phyloP scores from a whole-genome alignment of 176 grass and related monocot genomes.

The Aechmea fasciata region DNA sequence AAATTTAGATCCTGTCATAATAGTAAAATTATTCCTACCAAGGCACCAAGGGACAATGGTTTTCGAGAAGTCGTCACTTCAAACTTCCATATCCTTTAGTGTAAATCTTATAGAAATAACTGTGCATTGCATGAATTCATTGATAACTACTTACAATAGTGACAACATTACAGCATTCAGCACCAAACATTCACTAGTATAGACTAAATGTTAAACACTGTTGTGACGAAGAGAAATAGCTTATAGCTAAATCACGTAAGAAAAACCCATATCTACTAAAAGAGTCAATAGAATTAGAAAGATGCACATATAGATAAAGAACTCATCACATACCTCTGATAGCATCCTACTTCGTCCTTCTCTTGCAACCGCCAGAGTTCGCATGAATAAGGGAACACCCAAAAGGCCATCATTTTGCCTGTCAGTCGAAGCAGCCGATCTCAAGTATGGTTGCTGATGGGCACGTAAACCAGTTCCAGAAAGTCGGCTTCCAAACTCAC shows the following conservation, averaged over 20 bases:
- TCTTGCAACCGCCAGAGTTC: constrained; percentile 15
- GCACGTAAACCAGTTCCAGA: constrained; percentile 10
- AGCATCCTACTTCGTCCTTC: constrained; percentile 19
- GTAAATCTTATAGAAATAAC: no score
- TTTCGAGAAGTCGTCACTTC: no score
- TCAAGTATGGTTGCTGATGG: constrained; percentile 16
- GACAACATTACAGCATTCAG: no score
- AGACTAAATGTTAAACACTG: no score
- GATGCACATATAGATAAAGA: not conserved
- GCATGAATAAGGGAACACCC: constrained; percentile 4
- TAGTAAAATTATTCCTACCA: no score
- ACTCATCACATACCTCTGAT: constrained; percentile 17
- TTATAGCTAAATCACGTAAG: not conserved
- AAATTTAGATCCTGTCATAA: no score
- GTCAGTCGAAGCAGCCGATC: not conserved
- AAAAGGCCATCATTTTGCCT: constrained; percentile 13
- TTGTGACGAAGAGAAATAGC: not conserved
- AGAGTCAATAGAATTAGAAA: not conserved
- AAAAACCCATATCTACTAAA: not conserved
- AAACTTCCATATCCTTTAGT: no score
- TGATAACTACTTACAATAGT: no score
- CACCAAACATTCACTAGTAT: no score
- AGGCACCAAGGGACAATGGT: no score
- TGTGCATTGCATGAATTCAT: no score
- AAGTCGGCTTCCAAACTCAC: constrained; percentile 11